phyloP scores from a whole-genome alignment of 2,329 filamentous ascomycete species.

The Orbilia javanica region DNA sequence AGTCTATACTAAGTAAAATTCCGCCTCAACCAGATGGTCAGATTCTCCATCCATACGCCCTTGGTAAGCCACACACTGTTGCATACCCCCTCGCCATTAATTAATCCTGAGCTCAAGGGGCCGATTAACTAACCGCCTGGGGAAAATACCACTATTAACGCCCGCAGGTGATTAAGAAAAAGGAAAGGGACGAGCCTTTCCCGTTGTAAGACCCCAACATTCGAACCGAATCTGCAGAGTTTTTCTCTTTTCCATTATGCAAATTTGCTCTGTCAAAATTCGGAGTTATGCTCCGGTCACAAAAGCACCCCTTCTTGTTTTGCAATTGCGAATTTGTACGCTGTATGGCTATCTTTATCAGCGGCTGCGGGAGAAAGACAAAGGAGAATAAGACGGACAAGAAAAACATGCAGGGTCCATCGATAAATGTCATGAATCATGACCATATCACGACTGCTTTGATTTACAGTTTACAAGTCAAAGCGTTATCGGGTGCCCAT shows the following conservation, averaged over 20 bases:
- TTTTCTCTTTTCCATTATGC: neutral
- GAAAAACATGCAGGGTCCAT: neutral
- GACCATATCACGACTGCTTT: neutral
- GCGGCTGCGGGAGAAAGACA: neutral
- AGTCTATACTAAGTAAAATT: neutral
- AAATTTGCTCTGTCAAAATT: neutral
- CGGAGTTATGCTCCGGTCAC: conserved; percentile 5
- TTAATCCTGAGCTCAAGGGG: neutral
- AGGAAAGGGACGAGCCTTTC: no score
- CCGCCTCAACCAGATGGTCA: conserved; percentile 47
- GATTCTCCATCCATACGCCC: conserved; percentile 60
- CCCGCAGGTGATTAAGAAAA: conserved; percentile 17
- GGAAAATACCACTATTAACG: neutral
- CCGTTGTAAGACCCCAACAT: neutral
- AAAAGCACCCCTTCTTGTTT: conserved; percentile 3
- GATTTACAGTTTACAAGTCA: neutral
- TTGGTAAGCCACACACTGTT: conserved; percentile 36
- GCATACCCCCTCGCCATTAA: neutral
- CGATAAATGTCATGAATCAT: neutral
- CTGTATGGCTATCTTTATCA: neutral
- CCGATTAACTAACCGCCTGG: neutral
- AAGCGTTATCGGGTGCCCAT: neutral
- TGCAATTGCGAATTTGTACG: neutral
- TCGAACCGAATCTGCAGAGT: no score
- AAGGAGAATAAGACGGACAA: neutral